Conservation (phyloP, 805 yeast genomes). For the Metschnikowia santaceciliae region DNA sequence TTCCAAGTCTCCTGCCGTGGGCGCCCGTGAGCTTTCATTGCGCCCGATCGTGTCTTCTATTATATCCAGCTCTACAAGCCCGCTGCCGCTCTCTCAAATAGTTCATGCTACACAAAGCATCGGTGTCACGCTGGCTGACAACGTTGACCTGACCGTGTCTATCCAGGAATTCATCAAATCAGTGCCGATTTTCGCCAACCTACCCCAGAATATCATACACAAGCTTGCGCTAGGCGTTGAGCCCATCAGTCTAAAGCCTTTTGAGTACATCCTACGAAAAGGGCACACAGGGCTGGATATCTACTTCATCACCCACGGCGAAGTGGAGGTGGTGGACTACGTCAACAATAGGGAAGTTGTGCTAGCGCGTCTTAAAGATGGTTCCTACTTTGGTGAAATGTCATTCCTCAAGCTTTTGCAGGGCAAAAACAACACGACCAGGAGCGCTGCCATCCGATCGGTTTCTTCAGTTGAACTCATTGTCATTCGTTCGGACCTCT, state of each 20-base stretch:
- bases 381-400: constrained; percentile 76
- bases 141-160: constrained; percentile 51
- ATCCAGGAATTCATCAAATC: constrained; percentile 56
- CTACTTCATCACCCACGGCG: constrained; percentile 63
- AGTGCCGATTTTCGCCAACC: constrained; percentile 53
- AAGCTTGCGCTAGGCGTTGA: constrained; percentile 62
- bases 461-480: constrained; percentile 57
- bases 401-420: constrained; percentile 53
- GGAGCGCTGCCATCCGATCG: constrained; percentile 66
- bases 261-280: constrained; percentile 56
- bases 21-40: constrained; percentile 7
- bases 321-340: constrained; percentile 58
- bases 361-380: constrained; percentile 57
- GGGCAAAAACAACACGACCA: constrained; percentile 23
- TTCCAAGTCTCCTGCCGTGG: constrained; percentile 14
- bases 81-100: constrained; percentile 19
- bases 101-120: constrained; percentile 10
- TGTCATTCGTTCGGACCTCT: constrained; percentile 52
- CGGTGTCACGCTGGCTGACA: constrained; percentile 16
- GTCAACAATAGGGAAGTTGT: constrained; percentile 32
- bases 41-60: constrained; percentile 18
- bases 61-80: constrained; percentile 12
- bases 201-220: constrained; percentile 59
- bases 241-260: constrained; percentile 48
- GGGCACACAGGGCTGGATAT: constrained; percentile 62